Evolutionary conservation across 306 rosid species (phyloP), one percentile per base, ranked within the genome.

Genomic region (Psophocarpus tetragonolobus): DNA sequence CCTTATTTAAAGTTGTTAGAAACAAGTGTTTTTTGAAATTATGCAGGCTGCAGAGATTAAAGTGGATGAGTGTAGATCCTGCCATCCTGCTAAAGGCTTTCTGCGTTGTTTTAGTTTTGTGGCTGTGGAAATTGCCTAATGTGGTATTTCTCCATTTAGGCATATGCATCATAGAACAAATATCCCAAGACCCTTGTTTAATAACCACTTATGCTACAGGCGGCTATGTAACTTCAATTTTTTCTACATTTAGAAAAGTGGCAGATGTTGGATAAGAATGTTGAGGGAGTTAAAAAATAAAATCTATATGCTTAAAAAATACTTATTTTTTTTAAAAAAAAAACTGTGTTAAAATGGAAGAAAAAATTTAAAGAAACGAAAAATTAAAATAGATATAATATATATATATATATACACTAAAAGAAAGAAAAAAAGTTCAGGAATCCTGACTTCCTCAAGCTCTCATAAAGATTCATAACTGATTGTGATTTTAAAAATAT

Each of bases 41-140:
- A 17, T 48, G 71, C 39, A 13, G 53, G 38, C 68, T 62, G 57
- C 74, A 38, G 13, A 62, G 26, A 38, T 26, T 38, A 27, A 57
- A 68, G 26, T 77, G 23, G 68, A 56, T 27, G 47, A 29, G 38
- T 38, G 51, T 42, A 78, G 68, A 35, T 35, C 32, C 32, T 29
- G 2, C 3, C 39, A 41, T 78, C 82, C 70, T 60, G 72, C 71
- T 48, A 47, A 60, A 61, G 32, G 1, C 6, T 79, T 79, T 32
- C 35, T 23, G 7, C n/a, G 54, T 10, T 71, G 15, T 35, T 62
- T 33, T 61, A 21, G 74, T 50, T 60, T 47, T 79, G 8, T 21
- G 41, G 24, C 62, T 35, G 35, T 36, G 47, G 38, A 79, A 8
- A 80, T 58, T 38, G 8, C 36, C 7, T 42, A 2, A 18, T 23